Conservation (phyloP, 225 moss, liverwort and hornwort genomes). For the Pseudoscleropodium purum region DNA sequence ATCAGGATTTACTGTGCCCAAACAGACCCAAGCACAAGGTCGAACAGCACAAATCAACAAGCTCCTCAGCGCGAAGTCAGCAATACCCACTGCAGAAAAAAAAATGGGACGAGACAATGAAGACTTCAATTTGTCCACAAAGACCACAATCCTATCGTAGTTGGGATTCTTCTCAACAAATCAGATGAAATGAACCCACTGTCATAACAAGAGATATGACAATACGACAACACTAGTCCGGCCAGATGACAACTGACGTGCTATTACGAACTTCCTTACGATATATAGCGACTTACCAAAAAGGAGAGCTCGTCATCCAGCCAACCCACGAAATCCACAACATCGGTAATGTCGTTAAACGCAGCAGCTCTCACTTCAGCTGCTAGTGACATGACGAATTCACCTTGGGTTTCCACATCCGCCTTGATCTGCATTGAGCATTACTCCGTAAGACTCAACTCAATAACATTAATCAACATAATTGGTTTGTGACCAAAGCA, state of each 20-base stretch:
- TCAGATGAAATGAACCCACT: background rate
- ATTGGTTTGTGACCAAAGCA: background rate
- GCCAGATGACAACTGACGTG: too few species aligned
- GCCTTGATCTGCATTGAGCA: constrained; percentile 60
- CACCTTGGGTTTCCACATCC: constrained; percentile 86
- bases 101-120: background rate
- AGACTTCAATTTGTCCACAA: background rate
- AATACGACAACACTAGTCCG: background rate
- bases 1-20: background rate
- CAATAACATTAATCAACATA: background rate
- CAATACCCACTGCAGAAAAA: background rate
- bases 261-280: background rate
- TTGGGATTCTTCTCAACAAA: background rate
- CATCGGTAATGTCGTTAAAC: constrained; percentile 67
- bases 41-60: background rate
- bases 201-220: background rate
- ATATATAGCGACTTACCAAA: constrained; percentile 29
- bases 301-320: constrained; percentile 92
- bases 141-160: background rate
- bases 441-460: background rate
- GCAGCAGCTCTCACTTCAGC: constrained; percentile 73
- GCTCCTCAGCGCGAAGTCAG: background rate
- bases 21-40: background rate
- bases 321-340: constrained; percentile 79
- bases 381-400: constrained; percentile 74